These are phyloP conservation scores for Pyrenula massariospora DNA, from an alignment of 495 filamentous ascomycete genomes.

Conservation along the genomic window DNA sequence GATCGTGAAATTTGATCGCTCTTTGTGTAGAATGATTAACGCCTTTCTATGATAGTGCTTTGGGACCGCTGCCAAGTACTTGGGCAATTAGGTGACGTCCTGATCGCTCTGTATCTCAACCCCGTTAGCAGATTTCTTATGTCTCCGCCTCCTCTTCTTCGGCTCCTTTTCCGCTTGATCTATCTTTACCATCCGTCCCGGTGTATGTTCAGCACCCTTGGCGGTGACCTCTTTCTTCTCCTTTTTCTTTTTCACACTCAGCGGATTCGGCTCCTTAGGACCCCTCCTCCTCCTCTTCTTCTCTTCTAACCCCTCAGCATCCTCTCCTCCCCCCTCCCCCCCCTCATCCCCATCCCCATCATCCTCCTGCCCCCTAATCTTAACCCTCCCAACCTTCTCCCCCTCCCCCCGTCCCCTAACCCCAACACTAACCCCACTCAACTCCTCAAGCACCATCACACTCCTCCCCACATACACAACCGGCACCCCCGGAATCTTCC, in stretches of 20 bases:
- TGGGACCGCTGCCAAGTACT: no score
- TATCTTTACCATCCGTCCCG: slow-evolving; percentile 11
- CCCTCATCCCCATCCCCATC: slow-evolving; percentile 41
- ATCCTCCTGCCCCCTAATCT: slow-evolving; percentile 23
- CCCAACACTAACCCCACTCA: slow-evolving; percentile 52
- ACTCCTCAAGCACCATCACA: slow-evolving; percentile 85
- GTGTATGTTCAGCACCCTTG: slow-evolving; percentile 9
- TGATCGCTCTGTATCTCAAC: background rate
- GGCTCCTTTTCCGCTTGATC: slow-evolving; percentile 18
- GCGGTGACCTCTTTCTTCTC: slow-evolving; percentile 14
- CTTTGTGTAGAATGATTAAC: no score
- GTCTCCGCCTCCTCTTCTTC: slow-evolving; percentile 35
- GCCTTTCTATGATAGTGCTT: no score
- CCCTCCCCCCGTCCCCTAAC: slow-evolving; percentile 58
- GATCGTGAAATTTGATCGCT: no score
- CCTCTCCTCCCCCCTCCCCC: slow-evolving; percentile 15
- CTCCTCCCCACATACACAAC: slow-evolving; percentile 73
- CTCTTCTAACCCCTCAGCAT: slow-evolving; percentile 35
- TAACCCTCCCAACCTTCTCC: slow-evolving; percentile 61
- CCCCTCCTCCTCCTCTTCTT: slow-evolving; percentile 45
- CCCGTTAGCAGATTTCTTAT: slow-evolving; percentile 20
- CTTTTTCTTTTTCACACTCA: slow-evolving; percentile 70
- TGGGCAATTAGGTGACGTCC: no score
- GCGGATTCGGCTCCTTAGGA: slow-evolving; percentile 73
- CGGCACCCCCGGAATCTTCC: slow-evolving; percentile 57